A percentile compares a stretch with the other conserved stretches of the same genome.
Conservation (phyloP, 2,329 filamentous ascomycete genomes). For the Didymella pomorum region DNA sequence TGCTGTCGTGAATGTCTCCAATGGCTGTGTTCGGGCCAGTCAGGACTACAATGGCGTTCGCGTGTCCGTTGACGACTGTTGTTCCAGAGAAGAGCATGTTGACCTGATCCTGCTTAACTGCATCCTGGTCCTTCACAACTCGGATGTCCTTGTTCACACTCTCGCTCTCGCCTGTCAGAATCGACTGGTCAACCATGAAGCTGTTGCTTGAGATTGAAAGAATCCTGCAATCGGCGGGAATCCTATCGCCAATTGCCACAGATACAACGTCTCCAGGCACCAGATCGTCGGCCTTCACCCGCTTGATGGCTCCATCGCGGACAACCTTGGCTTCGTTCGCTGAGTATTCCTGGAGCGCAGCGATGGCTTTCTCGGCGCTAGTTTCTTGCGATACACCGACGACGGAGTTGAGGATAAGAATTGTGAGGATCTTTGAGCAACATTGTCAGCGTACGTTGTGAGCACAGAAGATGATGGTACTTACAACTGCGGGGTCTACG, state of each 20-base stretch:
- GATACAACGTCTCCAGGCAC: slow-evolving; percentile 94
- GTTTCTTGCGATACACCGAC: slow-evolving; percentile 99
- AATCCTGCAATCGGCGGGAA: slow-evolving; percentile 93
- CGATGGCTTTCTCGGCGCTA: slow-evolving; percentile 97
- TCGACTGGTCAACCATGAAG: slow-evolving; percentile 95
- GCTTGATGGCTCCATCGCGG: slow-evolving; percentile 80
- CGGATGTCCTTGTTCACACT: slow-evolving; percentile 86
- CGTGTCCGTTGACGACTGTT: slow-evolving; percentile 93
- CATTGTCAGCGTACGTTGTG: slow-evolving; percentile 23
- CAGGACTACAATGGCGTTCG: slow-evolving; percentile 86
- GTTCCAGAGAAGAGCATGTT: slow-evolving; percentile 99
- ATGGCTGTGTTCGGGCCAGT: slow-evolving; percentile 93
- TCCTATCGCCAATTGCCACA: slow-evolving; percentile 87
- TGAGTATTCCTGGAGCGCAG: slow-evolving; percentile 97
- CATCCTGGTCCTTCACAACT: slow-evolving; percentile 76
- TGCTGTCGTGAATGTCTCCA: slow-evolving; percentile 98
- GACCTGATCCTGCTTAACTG: slow-evolving; percentile 95
- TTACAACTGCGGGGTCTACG: slow-evolving; percentile 91
- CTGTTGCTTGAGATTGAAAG: slow-evolving; percentile 94
- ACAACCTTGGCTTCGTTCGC: slow-evolving; percentile 96
- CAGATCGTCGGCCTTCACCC: slow-evolving; percentile 94
- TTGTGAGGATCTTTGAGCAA: slow-evolving; percentile 82
- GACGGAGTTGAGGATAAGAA: slow-evolving; percentile 93
- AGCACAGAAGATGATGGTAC: slow-evolving; percentile 50
- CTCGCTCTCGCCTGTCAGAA: slow-evolving; percentile 96